Evolutionary conservation across 495 filamentous ascomycete species (phyloP), one percentile per base, ranked within the genome.

Genomic region (Xylaria grammica): DNA sequence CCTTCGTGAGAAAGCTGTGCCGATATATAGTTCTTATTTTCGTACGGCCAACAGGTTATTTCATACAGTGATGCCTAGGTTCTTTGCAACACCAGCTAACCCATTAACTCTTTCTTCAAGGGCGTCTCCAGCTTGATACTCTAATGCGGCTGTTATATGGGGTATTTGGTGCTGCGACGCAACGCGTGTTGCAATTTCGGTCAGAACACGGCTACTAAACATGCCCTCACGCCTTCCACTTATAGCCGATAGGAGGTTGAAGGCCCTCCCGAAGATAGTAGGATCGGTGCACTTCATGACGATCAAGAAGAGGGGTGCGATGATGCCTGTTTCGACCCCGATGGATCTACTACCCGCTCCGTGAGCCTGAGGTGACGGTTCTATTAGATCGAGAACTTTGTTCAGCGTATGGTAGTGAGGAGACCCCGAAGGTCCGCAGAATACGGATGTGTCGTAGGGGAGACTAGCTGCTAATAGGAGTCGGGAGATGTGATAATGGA

Each of bases 191-290:
- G 60, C 48, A 42, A 62, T 45, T 20, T 30, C 48, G 34, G 29
- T 48, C 20, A 50, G 24, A 26, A 62, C 34, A 26, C 30, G 60
- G 19, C 36, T 44, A 32, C 54, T 34, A 32, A 52, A 62, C 46
- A 62, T 36, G 27, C 60, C 60, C 42, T 62, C 60, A 50, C 52
- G 49, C 27, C 60, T 36, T 22, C 52, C 60, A 27, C 60, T 53
- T 19, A 36, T 38, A 11, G 24, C 44, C 24, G 26, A 54, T 26
- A 62, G 32, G 17, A 62, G 60, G 8, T 9, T 17, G 8, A 40
- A 44, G 20, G 60, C 60, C 11, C 60, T 36, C 48, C 26, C 26
- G 34, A 48, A 38, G 17, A 62, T 44, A 2, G 34, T 22, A 22
- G n/a, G 48, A 53, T 61, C 58, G 15, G 36, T 53, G 30, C 60